Percentiles rank a stretch among this genome's conserved stretches.
Conservation (phyloP, 345 rosid species). For the Laguncularia racemosa region DNA sequence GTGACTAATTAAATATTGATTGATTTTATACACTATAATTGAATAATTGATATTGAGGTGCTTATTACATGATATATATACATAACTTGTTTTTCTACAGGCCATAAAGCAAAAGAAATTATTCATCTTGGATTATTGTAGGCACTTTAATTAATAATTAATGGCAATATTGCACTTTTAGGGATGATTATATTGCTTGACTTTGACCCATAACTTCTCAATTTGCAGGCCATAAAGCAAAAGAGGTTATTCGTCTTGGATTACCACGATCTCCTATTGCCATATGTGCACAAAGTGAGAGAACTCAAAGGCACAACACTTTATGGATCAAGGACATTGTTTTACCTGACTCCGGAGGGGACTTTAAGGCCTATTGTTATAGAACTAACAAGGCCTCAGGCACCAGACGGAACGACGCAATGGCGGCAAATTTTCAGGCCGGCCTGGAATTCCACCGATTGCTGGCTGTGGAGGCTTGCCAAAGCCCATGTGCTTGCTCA, state of each 20-base stretch:
- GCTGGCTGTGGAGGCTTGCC: slow-evolving; percentile 72
- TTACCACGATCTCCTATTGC: slow-evolving; percentile 53
- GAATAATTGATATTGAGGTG: too few species aligned
- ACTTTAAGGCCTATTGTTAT: slow-evolving; percentile 56
- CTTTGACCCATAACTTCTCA: background rate
- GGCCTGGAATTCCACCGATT: slow-evolving; percentile 27
- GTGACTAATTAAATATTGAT: too few species aligned
- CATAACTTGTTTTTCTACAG: too few species aligned
- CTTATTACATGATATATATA: too few species aligned
- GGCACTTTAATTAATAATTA: too few species aligned
- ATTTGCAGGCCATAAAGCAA: slow-evolving; percentile 33
- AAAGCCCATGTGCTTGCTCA: slow-evolving; percentile 61
- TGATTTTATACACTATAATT: too few species aligned
- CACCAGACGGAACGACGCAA: slow-evolving; percentile 39
- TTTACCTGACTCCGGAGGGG: slow-evolving; percentile 42
- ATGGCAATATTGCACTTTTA: too few species aligned
- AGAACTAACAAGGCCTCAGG: slow-evolving; percentile 55
- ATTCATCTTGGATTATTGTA: too few species aligned
- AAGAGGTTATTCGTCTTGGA: slow-evolving; percentile 48
- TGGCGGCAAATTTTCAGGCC: slow-evolving; percentile 55
- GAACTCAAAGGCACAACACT: slow-evolving; percentile 31
- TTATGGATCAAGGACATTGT: slow-evolving; percentile 65
- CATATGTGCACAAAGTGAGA: slow-evolving; percentile 61
- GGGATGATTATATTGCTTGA: too few species aligned
- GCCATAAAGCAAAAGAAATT: too few species aligned